Evolutionary conservation across 2,329 filamentous ascomycete species (phyloP).

Genomic region (Fusarium paranaense): DNA sequence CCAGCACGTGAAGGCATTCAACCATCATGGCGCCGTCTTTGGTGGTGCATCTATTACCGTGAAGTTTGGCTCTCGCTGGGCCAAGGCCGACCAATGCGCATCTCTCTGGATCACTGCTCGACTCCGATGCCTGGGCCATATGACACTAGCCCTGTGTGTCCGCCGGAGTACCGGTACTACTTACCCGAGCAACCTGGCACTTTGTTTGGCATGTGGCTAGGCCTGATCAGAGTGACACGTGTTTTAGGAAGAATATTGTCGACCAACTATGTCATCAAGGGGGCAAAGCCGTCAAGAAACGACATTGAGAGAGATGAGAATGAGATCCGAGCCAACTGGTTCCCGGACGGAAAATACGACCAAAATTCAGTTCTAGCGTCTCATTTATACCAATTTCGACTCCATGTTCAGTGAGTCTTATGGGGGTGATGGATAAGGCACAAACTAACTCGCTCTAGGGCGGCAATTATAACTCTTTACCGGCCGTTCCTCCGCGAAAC

Average conservation of each 20-base stretch:
- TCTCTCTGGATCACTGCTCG: constrained; percentile 20
- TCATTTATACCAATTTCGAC: background rate
- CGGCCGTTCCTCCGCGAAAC: background rate
- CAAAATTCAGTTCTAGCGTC: background rate
- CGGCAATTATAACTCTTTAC: background rate
- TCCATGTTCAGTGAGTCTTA: background rate
- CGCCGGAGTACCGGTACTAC: background rate
- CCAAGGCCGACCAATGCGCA: constrained; percentile 22
- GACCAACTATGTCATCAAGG: background rate
- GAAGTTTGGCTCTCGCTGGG: constrained; percentile 27
- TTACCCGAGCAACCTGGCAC: background rate
- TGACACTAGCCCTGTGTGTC: background rate
- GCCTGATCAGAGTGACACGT: background rate
- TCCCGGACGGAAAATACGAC: background rate
- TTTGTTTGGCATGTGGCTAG: background rate
- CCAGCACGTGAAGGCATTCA: background rate
- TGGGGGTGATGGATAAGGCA: background rate
- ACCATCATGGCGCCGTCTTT: constrained; percentile 22
- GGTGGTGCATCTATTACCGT: constrained; percentile 32
- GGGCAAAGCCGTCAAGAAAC: background rate
- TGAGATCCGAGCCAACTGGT: background rate
- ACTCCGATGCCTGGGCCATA: background rate
- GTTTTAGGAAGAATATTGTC: background rate
- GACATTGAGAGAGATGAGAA: background rate
- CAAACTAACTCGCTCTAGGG: background rate